Evolutionary conservation across 2,329 filamentous ascomycete species (phyloP).

Genomic region (Aspergillus floridensis): DNA sequence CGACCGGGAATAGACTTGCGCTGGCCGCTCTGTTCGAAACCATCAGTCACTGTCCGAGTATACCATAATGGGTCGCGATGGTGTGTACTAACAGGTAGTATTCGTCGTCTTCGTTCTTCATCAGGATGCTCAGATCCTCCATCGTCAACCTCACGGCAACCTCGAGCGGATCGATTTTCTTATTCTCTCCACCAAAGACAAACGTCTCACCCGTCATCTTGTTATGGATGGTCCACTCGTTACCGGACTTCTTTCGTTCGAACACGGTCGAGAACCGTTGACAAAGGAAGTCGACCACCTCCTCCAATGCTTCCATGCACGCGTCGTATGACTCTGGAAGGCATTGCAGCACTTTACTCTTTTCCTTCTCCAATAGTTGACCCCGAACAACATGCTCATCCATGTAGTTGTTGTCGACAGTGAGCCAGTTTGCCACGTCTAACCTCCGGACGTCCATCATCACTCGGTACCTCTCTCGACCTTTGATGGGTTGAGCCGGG

Average conservation of each 20-base stretch:
- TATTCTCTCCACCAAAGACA: constrained; percentile 33
- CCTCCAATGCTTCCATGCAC: constrained; percentile 48
- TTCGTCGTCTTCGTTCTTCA: constrained; percentile 46
- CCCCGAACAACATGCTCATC: constrained; percentile 44
- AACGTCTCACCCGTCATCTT: constrained; percentile 47
- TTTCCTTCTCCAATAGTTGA: constrained; percentile 40
- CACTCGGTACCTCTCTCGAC: constrained; percentile 40
- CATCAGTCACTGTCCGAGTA: constrained; percentile 1
- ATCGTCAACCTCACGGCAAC: constrained; percentile 49
- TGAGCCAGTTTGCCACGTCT: constrained; percentile 50
- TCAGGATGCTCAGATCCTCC: constrained; percentile 53
- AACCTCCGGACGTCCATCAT: constrained; percentile 50
- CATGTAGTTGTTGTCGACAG: constrained; percentile 47
- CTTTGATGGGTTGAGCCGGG: constrained; percentile 39
- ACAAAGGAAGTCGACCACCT: constrained; percentile 47
- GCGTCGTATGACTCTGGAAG: constrained; percentile 45
- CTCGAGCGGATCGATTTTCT: constrained; percentile 47
- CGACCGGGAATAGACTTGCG: constrained; percentile 54
- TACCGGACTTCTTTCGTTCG: constrained; percentile 25
- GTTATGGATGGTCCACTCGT: constrained; percentile 40
- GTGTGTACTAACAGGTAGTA: constrained; percentile 45
- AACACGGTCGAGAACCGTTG: constrained; percentile 47
- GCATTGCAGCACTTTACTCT: constrained; percentile 45
- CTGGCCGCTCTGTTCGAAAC: constrained; percentile 43
- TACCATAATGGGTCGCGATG: too few relatives aligned